These are phyloP conservation scores for Butyriboletus appendiculatus DNA, from an alignment of 1,284 basidiomycete genomes.

Conservation along the genomic window DNA sequence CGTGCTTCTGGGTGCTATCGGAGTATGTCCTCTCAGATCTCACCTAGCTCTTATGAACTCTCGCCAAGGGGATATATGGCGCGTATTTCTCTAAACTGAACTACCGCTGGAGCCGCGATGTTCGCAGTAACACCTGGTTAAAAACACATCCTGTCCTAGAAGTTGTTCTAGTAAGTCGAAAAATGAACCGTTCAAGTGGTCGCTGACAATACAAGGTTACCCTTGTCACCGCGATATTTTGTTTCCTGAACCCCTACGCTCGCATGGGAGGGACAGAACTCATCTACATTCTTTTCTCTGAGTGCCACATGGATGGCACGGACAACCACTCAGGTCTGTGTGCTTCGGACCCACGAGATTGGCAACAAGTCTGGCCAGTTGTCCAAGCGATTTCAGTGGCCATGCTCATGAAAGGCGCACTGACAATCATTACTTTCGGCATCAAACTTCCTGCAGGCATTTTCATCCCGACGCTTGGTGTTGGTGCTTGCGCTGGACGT, in stretches of 20 bases:
- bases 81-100: constrained; percentile 94
- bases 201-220: constrained; percentile 59
- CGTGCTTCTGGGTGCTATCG: constrained; percentile 83
- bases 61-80: constrained; percentile 82
- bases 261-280: constrained; percentile 96
- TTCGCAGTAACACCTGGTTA: constrained; percentile 83
- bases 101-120: constrained; percentile 81
- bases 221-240: constrained; percentile 70
- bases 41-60: constrained; percentile 6
- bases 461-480: constrained; percentile 95
- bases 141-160: constrained; percentile 82
- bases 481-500: constrained; percentile 95
- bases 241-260: constrained; percentile 90
- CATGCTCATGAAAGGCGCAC: constrained; percentile 77
- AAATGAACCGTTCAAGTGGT: not conserved
- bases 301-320: constrained; percentile 63
- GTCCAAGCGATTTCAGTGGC: constrained; percentile 70
- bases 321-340: constrained; percentile 74
- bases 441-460: constrained; percentile 95
- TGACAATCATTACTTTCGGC: constrained; percentile 93
- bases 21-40: constrained; percentile 45
- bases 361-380: constrained; percentile 63
- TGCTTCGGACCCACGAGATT: constrained; percentile 59
- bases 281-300: constrained; percentile 88
- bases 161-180: constrained; percentile 70